Base-by-base conservation (phyloP, 306 rosid genomes). In the Macrotyloma uniflorum region DNA sequence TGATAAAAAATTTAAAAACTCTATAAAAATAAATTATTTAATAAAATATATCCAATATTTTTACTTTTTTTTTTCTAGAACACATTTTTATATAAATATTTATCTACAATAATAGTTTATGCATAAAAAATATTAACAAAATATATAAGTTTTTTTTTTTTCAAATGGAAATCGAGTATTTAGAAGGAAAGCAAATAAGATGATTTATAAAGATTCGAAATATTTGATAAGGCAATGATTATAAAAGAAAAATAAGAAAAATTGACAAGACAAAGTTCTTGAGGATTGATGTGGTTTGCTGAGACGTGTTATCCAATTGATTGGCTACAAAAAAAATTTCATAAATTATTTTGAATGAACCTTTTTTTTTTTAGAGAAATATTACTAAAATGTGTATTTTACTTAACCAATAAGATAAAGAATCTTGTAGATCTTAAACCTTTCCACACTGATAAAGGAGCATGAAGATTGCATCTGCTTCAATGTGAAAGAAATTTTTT, bases 341-440 rank as follows among this genome's bases (percentile, higher is more conserved):
- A 67, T 28, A n/a, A 63, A 26, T 12, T 45, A 45, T 46, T 24
- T 67, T 83, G 76, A 79, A 57, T 43, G 16, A 50, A 49, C 36
- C 5, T 10, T 40, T 42, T 5, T 40, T 42, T 5, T 5, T 4
- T 24, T 12, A 20, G 11, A 13, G 24, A 50, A 5, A 5, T 9
- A 35, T 15, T 16, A 16, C 18, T 28, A 63, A 5, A 19, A 23
- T 6, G 8, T 46, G 28, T 20, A 66, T 76, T 61, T 80, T 74
- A 64, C 85, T 81, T 77, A 70, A 42, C 64, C n/a, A 47, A 30
- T 16, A 80, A 83, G 86, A 40, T 49, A 59, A 11, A 35, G 53
- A 33, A 40, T 20, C 72, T 62, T 26, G 24, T 50, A 67, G 36
- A 45, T 16, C 35, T 43, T 38, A 49, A 23, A 45, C 72, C 18